Evolutionary conservation across 2,329 filamentous ascomycete genomes (phyloP).

Genomic region (Clonostachys byssicola): DNA sequence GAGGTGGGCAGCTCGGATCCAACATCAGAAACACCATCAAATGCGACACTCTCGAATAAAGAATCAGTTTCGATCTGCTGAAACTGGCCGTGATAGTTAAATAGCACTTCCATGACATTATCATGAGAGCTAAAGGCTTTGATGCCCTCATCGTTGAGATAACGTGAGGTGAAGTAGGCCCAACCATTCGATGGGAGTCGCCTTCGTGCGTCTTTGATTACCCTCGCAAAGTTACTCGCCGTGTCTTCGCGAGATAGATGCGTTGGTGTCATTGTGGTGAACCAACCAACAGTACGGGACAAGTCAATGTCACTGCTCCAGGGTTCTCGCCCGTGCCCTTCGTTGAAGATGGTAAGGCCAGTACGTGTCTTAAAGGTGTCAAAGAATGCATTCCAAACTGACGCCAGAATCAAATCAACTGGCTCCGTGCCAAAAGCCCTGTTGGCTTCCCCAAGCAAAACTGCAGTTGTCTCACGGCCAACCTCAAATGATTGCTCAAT

Average conservation of each 20-base stretch:
- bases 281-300: constrained; percentile 38
- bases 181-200: neutral
- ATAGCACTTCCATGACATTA: constrained; percentile 1
- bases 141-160: constrained; percentile 18
- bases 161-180: constrained; percentile 4
- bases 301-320: constrained; percentile 21
- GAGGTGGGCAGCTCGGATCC: neutral
- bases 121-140: too few species aligned
- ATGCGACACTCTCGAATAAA: neutral
- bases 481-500: constrained; percentile 1
- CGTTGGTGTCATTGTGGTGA: constrained; percentile 28
- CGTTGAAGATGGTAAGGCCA: constrained; percentile 27
- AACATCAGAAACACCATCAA: constrained; percentile 6
- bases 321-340: constrained; percentile 34
- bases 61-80: constrained; percentile 1
- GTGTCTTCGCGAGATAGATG: neutral
- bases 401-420: constrained; percentile 30
- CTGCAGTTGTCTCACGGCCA: neutral
- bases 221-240: constrained; percentile 3
- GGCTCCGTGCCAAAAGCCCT: constrained; percentile 23
- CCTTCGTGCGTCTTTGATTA: constrained; percentile 9
- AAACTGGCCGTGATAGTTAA: constrained; percentile 5
- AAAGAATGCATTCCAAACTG: constrained; percentile 24
- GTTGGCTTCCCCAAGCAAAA: constrained; percentile 6
- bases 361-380: constrained; percentile 22